A percentile compares a stretch with the other conserved stretches of the same genome.
Evolutionary conservation across 2,329 filamentous ascomycete genomes (phyloP).

Genomic region (Fusarium subglutinans): DNA sequence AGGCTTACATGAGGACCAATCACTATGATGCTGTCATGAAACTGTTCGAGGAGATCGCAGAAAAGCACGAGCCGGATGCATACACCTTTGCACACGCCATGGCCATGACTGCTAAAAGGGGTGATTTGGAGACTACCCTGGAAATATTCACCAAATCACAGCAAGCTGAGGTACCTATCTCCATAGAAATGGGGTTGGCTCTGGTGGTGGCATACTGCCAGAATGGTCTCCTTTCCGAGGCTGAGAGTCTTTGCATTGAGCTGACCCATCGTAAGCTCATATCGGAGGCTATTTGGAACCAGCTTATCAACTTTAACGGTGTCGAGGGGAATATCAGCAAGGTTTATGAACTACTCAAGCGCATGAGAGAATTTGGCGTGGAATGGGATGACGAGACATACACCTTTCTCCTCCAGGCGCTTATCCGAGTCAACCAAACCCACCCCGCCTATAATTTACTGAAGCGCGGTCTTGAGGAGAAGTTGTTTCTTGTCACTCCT

Average conservation of each 20-base stretch:
- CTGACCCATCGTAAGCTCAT: conserved; percentile 62
- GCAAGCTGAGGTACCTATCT: conserved; percentile 58
- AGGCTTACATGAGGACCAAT: conserved; percentile 71
- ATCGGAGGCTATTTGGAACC: conserved; percentile 78
- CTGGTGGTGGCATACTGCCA: conserved; percentile 74
- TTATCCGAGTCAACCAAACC: conserved; percentile 60
- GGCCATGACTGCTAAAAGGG: conserved; percentile 73
- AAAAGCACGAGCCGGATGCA: conserved; percentile 62
- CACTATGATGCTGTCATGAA: conserved; percentile 73
- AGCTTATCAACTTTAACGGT: conserved; percentile 75
- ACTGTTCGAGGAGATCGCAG: conserved; percentile 69
- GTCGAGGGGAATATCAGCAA: conserved; percentile 63
- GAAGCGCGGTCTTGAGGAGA: conserved; percentile 53
- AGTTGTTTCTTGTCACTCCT: conserved; percentile 55
- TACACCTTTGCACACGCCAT: conserved; percentile 79
- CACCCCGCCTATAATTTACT: conserved; percentile 61
- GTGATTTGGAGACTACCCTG: conserved; percentile 76
- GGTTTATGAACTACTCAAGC: conserved; percentile 58
- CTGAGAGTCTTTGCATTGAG: conserved; percentile 54
- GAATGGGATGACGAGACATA: conserved; percentile 62
- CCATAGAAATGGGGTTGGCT: conserved; percentile 67
- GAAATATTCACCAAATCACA: conserved; percentile 72
- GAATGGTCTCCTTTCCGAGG: conserved; percentile 50
- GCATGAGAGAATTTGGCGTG: conserved; percentile 59
- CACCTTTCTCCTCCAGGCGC: conserved; percentile 58